Evolutionary conservation across 2,329 filamentous ascomycete genomes (phyloP).

Genomic region (Camillea tinctor): DNA sequence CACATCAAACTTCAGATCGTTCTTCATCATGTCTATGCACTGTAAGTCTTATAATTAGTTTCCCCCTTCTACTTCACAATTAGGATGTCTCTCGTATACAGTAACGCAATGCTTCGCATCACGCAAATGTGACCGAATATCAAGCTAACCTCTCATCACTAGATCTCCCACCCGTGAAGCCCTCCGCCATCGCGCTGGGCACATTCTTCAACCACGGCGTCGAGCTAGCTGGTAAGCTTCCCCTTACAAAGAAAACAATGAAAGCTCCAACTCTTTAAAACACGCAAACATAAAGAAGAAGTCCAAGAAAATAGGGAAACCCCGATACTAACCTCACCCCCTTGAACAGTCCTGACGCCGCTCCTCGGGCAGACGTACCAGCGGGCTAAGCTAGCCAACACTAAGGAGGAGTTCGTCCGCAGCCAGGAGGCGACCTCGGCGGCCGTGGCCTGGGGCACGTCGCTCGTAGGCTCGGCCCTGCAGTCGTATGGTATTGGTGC

Average conservation of each 20-base stretch:
- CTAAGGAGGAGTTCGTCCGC: constrained; percentile 93
- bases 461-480: constrained; percentile 81
- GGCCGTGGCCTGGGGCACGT: constrained; percentile 86
- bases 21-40: constrained; percentile 56
- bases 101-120: too few relatives aligned
- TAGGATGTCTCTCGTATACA: too few relatives aligned
- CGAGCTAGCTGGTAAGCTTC: constrained; percentile 63
- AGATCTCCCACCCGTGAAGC: constrained; percentile 80
- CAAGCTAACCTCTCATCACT: neutral
- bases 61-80: neutral
- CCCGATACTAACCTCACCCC: constrained; percentile 1
- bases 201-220: constrained; percentile 93
- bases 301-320: too few relatives aligned
- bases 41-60: constrained; percentile 41
- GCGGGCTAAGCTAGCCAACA: constrained; percentile 86
- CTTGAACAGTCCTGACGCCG: constrained; percentile 74
- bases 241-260: too few relatives aligned
- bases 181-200: constrained; percentile 94
- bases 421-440: constrained; percentile 89
- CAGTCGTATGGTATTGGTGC: constrained; percentile 89
- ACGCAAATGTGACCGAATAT: neutral
- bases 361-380: constrained; percentile 95
- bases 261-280: too few relatives aligned
- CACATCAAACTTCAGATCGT: constrained; percentile 10
- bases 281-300: too few relatives aligned